These are phyloP conservation scores for Backusella parvicylindrica DNA, from an alignment of 192 early-diverging fungal species.

Conservation along the genomic window DNA sequence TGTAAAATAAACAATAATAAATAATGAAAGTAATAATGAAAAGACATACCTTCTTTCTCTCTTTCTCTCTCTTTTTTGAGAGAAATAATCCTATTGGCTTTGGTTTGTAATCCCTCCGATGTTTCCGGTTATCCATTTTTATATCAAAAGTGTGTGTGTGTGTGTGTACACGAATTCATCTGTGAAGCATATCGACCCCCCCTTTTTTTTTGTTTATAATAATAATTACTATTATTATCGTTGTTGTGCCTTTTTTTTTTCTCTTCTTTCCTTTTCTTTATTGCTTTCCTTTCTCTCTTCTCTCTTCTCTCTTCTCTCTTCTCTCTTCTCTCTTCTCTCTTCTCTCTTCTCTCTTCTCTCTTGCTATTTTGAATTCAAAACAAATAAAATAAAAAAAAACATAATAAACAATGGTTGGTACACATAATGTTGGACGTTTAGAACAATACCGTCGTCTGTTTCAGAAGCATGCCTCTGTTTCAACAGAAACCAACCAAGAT, in stretches of 20 bases:
- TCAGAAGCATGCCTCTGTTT: slow-evolving; percentile 45
- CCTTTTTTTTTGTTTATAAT: neutral
- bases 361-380: neutral
- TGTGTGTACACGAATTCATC: neutral
- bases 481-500: slow-evolving; percentile 35
- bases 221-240: neutral
- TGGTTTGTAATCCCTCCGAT: neutral
- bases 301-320: neutral
- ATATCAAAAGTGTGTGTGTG: neutral
- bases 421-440: neutral
- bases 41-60: neutral
- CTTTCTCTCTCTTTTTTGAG: neutral
- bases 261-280: neutral
- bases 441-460: slow-evolving; percentile 50
- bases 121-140: neutral
- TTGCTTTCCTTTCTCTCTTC: neutral
- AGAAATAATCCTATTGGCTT: slow-evolving; percentile 1
- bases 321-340: neutral
- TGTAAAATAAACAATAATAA: neutral
- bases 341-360: neutral
- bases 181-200: neutral
- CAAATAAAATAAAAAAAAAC: neutral
- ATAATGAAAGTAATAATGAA: neutral
- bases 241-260: neutral
- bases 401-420: neutral